Evolutionary conservation across 2,329 filamentous ascomycete genomes (phyloP).

Genomic region (Myriosclerotinia duriaeana): DNA sequence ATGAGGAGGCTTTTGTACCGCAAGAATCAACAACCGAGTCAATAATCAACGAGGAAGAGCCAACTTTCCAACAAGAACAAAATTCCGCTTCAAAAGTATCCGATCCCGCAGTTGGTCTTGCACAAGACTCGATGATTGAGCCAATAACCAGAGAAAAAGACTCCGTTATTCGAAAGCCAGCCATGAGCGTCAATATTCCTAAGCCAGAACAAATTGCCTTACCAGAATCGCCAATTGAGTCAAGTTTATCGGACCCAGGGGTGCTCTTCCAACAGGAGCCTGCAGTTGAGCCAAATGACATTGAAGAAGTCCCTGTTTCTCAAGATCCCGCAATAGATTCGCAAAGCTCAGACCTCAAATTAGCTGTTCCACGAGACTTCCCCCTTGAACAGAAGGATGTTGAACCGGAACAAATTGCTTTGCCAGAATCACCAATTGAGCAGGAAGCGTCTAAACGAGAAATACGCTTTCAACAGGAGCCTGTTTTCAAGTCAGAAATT

Average conservation of each 20-base stretch:
- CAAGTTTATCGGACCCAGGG: not conserved
- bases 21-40: not conserved
- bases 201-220: conserved; percentile 12
- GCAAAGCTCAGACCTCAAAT: not conserved
- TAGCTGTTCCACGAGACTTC: not conserved
- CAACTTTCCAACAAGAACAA: conserved; percentile 1
- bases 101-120: not conserved
- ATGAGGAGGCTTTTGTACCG: not conserved
- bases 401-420: not conserved
- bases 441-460: not conserved
- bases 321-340: not conserved
- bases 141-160: not conserved
- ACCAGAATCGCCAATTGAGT: conserved; percentile 13
- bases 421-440: conserved; percentile 10
- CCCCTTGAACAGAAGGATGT: not conserved
- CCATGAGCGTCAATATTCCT: not conserved
- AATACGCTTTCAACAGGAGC: not conserved
- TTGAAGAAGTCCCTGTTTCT: not conserved
- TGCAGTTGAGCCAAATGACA: not conserved
- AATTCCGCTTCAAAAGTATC: not conserved
- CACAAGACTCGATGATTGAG: not conserved
- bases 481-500: not conserved
- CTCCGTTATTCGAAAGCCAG: not conserved
- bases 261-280: not conserved
- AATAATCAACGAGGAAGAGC: not conserved